Conservation (phyloP, 2,329 filamentous ascomycete species). For the Diplodia sapinea region DNA sequence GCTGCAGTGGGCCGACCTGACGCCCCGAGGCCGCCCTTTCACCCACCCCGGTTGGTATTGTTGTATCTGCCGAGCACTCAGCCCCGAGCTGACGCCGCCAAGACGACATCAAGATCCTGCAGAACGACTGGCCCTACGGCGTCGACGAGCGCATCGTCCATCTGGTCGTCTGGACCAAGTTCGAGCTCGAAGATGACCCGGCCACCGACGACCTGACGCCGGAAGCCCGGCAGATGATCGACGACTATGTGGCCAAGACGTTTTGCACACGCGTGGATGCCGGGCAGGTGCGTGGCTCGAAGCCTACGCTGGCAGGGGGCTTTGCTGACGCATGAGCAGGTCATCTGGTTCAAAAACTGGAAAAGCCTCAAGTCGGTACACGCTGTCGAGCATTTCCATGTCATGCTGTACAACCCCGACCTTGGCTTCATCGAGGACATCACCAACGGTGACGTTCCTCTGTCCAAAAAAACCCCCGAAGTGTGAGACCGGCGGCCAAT, state of each 20-base stretch:
- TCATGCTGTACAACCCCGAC: conserved; percentile 84
- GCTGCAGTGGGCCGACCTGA: conserved; percentile 67
- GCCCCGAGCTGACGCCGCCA: conserved; percentile 27
- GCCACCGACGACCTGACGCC: conserved; percentile 70
- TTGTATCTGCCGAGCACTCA: conserved; percentile 21
- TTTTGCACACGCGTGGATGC: conserved; percentile 64
- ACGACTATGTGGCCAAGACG: conserved; percentile 69
- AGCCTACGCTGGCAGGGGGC: background rate
- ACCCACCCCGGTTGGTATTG: conserved; percentile 47
- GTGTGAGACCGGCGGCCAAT: conserved; percentile 5
- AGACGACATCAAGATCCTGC: conserved; percentile 74
- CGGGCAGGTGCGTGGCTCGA: conserved; percentile 48
- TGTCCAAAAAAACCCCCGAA: conserved; percentile 44
- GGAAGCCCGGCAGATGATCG: conserved; percentile 67
- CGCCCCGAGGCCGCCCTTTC: conserved; percentile 51
- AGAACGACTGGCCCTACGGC: conserved; percentile 95
- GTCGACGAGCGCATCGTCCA: conserved; percentile 79
- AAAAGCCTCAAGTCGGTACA: conserved; percentile 80
- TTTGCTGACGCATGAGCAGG: conserved; percentile 47
- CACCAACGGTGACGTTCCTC: conserved; percentile 75
- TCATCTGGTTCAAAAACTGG: conserved; percentile 96
- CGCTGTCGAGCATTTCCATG: conserved; percentile 90
- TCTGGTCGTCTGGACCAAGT: conserved; percentile 93
- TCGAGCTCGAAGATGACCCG: conserved; percentile 73
- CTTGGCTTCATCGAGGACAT: conserved; percentile 70